Conservation (phyloP, 2,329 filamentous ascomycete species). For the Sclerotinia minor region DNA sequence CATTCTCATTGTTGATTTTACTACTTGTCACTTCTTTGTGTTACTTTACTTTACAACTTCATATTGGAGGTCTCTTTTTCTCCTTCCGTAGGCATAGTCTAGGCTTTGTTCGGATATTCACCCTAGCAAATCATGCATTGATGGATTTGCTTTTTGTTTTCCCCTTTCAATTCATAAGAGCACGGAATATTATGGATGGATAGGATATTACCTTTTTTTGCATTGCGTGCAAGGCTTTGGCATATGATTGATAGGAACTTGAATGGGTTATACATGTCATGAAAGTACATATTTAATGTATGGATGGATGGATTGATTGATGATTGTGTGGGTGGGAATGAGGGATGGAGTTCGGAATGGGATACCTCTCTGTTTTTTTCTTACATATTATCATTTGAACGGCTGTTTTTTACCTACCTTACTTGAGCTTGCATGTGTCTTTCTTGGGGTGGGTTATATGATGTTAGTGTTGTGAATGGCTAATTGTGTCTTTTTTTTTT, state of each 20-base stretch:
- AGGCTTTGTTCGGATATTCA: neutral
- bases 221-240: slow-evolving; percentile 21
- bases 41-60: neutral
- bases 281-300: slow-evolving; percentile 5
- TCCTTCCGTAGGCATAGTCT: neutral
- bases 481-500: neutral
- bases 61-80: neutral
- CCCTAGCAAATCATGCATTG: slow-evolving; percentile 1
- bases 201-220: slow-evolving; percentile 20
- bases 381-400: neutral
- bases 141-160: slow-evolving; percentile 3
- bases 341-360: slow-evolving; percentile 11
- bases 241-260: slow-evolving; percentile 12
- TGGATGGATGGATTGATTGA: slow-evolving; percentile 1
- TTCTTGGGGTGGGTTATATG: neutral
- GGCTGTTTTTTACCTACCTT: neutral
- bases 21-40: neutral
- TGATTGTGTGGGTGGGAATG: slow-evolving; percentile 1
- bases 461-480: neutral
- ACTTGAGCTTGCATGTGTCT: neutral
- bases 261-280: slow-evolving; percentile 7
- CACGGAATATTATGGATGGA: slow-evolving; percentile 7
- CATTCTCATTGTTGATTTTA: neutral
- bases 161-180: neutral
- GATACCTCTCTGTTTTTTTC: slow-evolving; percentile 7